These are phyloP conservation scores for Silene noctiflora DNA, from an alignment of 179 eudicot genomes.

Conservation along the genomic window DNA sequence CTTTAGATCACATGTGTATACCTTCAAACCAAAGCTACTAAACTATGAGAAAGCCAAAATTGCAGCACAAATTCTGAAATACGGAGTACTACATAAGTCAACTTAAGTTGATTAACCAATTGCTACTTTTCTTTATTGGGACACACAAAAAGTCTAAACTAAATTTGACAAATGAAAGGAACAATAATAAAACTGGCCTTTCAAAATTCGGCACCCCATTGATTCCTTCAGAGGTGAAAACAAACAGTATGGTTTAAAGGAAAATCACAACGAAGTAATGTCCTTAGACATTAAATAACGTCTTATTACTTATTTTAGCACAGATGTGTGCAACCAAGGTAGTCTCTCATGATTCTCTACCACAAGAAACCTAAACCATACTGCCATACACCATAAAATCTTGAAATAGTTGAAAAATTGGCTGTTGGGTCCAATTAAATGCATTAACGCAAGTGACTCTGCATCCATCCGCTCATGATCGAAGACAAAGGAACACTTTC, in stretches of 20 bases:
- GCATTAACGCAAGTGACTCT: not conserved
- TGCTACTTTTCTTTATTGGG: not conserved
- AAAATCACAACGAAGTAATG: not conserved
- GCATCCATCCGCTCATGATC: not conserved
- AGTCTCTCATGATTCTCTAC: not conserved
- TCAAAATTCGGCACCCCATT: not conserved
- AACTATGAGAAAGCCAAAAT: not conserved
- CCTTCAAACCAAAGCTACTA: not conserved
- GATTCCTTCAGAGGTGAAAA: not conserved
- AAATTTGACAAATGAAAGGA: slow-evolving; percentile 3
- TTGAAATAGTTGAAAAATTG: not conserved
- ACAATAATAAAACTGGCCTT: not conserved
- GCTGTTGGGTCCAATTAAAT: not conserved
- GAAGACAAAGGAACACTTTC: not conserved
- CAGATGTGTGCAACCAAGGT: not conserved
- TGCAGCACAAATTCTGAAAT: not conserved
- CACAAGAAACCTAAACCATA: not conserved
- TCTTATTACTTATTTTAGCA: not conserved
- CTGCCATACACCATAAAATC: not conserved
- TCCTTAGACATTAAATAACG: not conserved
- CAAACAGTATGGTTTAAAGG: not conserved
- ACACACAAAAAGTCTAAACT: not conserved
- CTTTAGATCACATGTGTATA: not conserved
- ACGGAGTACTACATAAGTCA: not conserved
- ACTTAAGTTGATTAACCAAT: not conserved